These are phyloP conservation scores for Cryptosporidium viatorum DNA, from an alignment of 169 alveolate species.

Conservation along the genomic window DNA sequence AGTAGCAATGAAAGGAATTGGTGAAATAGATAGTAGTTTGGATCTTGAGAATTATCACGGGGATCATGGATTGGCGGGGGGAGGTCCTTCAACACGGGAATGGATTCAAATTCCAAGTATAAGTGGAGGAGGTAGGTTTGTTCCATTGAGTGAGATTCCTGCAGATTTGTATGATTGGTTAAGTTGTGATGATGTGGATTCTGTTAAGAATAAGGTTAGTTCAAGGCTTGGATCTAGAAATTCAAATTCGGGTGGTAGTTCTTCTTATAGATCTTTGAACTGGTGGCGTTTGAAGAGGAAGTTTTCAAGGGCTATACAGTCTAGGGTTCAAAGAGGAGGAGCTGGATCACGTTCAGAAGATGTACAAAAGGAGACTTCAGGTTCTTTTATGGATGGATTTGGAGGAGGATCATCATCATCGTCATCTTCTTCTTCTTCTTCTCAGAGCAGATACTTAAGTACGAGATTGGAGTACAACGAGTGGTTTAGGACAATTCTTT, in stretches of 20 bases:
- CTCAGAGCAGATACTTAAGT: neutral
- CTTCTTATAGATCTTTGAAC: slow-evolving; percentile 1
- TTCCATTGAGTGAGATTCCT: slow-evolving; percentile 63
- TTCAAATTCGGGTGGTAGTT: neutral
- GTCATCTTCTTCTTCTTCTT: neutral
- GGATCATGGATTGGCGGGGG: neutral
- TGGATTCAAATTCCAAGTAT: slow-evolving; percentile 68
- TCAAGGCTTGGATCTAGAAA: slow-evolving; percentile 13
- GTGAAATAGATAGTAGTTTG: neutral
- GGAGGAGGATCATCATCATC: neutral
- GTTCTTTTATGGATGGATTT: neutral
- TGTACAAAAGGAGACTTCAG: neutral
- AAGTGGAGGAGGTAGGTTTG: slow-evolving; percentile 54
- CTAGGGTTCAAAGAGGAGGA: neutral
- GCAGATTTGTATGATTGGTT: slow-evolving; percentile 64
- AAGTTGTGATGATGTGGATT: slow-evolving; percentile 19
- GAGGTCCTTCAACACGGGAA: slow-evolving; percentile 39
- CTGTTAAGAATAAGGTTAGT: neutral
- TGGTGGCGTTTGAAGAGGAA: slow-evolving; percentile 66
- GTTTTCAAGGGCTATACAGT: neutral
- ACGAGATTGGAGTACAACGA: slow-evolving; percentile 50
- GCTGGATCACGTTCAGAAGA: neutral
- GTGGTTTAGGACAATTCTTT: slow-evolving; percentile 72
- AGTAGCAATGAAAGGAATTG: slow-evolving; percentile 41
- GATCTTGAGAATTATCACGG: neutral